These are phyloP conservation scores for Aspergillus arachidicola DNA, from an alignment of 2,329 filamentous ascomycete genomes.

Conservation along the genomic window DNA sequence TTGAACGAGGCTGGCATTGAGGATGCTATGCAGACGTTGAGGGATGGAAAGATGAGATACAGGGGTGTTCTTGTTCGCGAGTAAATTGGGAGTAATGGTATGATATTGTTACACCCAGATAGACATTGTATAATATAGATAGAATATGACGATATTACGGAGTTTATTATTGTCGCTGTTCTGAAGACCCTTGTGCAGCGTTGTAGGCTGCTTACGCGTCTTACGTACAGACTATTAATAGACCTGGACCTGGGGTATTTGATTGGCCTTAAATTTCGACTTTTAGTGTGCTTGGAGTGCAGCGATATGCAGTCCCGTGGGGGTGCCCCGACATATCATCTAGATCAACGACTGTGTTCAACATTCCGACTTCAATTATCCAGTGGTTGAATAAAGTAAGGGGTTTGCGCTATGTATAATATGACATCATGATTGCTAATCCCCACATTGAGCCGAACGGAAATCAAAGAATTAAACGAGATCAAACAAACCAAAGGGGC, in stretches of 20 bases:
- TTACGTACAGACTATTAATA: too few relatives aligned
- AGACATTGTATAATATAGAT: neutral
- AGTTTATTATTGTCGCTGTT: neutral
- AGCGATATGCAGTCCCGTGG: neutral
- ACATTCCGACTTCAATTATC: neutral
- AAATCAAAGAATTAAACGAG: neutral
- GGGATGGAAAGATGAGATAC: conserved; percentile 51
- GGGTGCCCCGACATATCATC: neutral
- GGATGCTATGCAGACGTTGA: conserved; percentile 49
- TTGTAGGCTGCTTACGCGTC: too few relatives aligned
- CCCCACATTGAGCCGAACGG: neutral
- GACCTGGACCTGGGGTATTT: neutral
- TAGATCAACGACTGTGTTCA: neutral
- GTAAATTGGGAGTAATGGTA: neutral
- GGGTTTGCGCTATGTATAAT: neutral
- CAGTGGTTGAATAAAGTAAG: neutral
- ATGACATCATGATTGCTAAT: neutral
- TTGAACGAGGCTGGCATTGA: conserved; percentile 54
- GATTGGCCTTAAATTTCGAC: neutral
- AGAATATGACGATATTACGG: neutral
- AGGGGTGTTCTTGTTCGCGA: conserved; percentile 46
- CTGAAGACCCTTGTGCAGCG: too few relatives aligned
- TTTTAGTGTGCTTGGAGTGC: neutral
- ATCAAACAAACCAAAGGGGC: neutral
- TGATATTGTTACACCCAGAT: neutral